Base-by-base conservation (phyloP, 371 early-diverging fungal genomes). In the Mortierella polycephala region DNA sequence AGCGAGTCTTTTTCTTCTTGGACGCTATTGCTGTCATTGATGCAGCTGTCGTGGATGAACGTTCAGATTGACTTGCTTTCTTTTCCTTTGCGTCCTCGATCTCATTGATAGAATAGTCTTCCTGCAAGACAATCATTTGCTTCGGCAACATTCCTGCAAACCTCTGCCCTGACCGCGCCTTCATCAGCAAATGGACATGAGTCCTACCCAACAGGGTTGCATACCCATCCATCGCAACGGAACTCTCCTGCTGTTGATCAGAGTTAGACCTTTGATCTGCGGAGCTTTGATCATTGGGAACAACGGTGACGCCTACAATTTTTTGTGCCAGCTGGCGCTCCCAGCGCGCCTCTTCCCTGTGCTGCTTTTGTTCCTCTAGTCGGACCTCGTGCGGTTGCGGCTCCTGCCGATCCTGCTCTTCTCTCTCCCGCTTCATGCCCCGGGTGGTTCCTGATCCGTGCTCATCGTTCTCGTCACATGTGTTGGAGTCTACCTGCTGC, bases 141-240 rank as follows among this genome's bases (percentile, higher is more conserved):
- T 75, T 70, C 2, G 75, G 75, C 0, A 75, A 21, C 52, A 75
- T 13, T 30, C 75, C 75, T 7, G 62, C 59, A 45, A 75, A 70
- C 3, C 57, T 55, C 0, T 54, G 60, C 0, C 69, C 71, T 16
- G 63, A 13, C 1, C 62, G 66, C 7, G 75, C 70, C 20, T 65
- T 69, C 67, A 61, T 62, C 9, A 75, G 54, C 18, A 75, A 53
- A 16, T 65, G 63, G n/a, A 62, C 70, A 42, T 55, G 69, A 6
- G 67, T 53, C n/a, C 72, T 55, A 23, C 46, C 44, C 4, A 67
- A 23, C 16, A 66, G 59, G 1, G 63, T 7, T 7, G 5, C 50
- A 23, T 12, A 55, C 37, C n/a, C 14, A 6, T 6, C 51, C n/a
- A 11, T 49, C 16, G 6, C 13, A 10, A 0, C 8, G 46, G 37